Percentiles rank a stretch among this genome's conserved stretches.
Conservation (phyloP, 768 basidiomycete genomes). For the Leccinum subtestaceum region DNA sequence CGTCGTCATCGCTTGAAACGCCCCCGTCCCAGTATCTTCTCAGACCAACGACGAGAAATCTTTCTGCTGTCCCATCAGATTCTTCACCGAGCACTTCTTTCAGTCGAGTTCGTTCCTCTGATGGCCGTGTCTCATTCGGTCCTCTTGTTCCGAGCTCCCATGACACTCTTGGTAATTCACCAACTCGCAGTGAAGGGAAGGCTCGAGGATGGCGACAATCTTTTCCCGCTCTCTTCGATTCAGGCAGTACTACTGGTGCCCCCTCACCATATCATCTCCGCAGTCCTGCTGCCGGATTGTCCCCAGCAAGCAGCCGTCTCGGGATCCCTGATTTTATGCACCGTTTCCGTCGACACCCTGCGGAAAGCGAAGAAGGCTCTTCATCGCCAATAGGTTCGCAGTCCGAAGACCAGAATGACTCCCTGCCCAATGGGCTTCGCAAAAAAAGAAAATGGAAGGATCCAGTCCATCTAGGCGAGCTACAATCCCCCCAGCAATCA, state of each 20-base stretch:
- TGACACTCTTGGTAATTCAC: constrained; percentile 47
- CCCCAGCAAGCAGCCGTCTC: constrained; percentile 44
- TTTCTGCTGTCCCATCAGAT: constrained; percentile 37
- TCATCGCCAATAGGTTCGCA: constrained; percentile 46
- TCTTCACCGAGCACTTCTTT: constrained; percentile 40
- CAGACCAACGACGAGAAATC: constrained; percentile 16
- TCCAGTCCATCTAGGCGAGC: constrained; percentile 26
- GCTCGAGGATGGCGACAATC: constrained; percentile 27
- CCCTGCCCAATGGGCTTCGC: constrained; percentile 18
- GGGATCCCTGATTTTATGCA: constrained; percentile 39
- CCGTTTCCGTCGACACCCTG: constrained; percentile 33
- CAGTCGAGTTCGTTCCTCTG: constrained; percentile 39
- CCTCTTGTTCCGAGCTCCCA: constrained; percentile 47
- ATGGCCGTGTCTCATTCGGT: constrained; percentile 57
- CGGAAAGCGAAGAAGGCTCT: constrained; percentile 47
- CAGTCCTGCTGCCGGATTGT: constrained; percentile 32
- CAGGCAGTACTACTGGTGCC: constrained; percentile 35
- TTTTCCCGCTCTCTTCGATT: constrained; percentile 28
- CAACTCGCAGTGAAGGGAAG: constrained; percentile 41
- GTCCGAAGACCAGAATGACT: constrained; percentile 40
- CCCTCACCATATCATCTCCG: constrained; percentile 33
- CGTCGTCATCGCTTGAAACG: constrained; percentile 15
- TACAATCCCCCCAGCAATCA: constrained; percentile 17
- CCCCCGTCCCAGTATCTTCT: constrained; percentile 9
- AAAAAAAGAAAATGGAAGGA: constrained; percentile 14